phyloP scores from a whole-genome alignment of 805 yeast species.

The Saccharomycopsis schoenii region DNA sequence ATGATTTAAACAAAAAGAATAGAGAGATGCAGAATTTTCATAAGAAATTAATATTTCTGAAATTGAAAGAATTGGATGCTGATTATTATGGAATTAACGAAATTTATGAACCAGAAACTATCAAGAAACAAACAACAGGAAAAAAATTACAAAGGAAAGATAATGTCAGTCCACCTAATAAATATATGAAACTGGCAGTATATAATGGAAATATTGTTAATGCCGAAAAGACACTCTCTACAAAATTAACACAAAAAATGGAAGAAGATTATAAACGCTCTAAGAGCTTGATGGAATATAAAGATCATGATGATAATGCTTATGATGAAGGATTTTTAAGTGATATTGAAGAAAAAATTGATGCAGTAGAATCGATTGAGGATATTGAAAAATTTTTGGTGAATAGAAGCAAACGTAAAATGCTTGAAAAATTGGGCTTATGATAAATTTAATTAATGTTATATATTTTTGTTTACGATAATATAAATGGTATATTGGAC shows the following conservation, averaged over 20 bases:
- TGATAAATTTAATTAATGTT: background rate
- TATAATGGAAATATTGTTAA: background rate
- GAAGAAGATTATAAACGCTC: background rate
- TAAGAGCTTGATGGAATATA: background rate
- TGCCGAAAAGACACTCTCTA: background rate
- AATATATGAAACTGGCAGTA: background rate
- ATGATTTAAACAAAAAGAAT: slow-evolving; percentile 5
- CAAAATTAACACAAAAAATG: background rate
- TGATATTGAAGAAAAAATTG: background rate
- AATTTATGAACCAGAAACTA: slow-evolving; percentile 18
- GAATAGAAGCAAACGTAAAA: slow-evolving; percentile 7
- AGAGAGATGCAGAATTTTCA: slow-evolving; percentile 19
- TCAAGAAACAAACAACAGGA: background rate
- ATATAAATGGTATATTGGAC: too few species aligned
- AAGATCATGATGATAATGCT: background rate
- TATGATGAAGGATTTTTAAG: background rate
- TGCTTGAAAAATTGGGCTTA: slow-evolving; percentile 11
- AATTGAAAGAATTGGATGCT: slow-evolving; percentile 24
- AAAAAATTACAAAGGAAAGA: background rate
- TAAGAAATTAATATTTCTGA: slow-evolving; percentile 21
- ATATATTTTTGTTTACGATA: background rate
- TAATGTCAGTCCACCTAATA: background rate
- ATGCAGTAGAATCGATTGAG: background rate
- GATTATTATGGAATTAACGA: slow-evolving; percentile 37
- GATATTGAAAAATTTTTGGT: slow-evolving; percentile 13